Percentiles rank a stretch among this genome's conserved stretches.
phyloP scores from a whole-genome alignment of 768 basidiomycete species.

The Hericium coralloides region DNA sequence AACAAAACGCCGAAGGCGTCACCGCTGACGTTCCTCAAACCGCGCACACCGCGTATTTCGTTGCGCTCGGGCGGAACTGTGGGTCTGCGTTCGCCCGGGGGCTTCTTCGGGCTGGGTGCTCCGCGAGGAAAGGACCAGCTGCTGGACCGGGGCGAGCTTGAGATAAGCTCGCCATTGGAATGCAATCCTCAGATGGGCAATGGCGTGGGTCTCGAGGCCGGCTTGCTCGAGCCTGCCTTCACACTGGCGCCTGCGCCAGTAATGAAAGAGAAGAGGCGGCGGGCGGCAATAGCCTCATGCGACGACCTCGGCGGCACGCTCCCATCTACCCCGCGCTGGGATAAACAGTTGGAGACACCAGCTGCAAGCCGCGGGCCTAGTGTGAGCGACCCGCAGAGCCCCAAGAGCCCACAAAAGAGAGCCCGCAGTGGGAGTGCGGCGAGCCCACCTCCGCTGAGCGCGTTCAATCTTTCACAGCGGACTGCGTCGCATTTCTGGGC shows the following conservation, averaged over 20 bases:
- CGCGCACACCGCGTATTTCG: neutral
- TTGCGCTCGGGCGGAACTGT: neutral
- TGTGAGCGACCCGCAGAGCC: neutral
- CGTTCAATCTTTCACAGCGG: constrained; percentile 67
- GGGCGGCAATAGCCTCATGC: neutral
- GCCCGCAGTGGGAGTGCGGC: neutral
- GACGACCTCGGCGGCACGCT: neutral
- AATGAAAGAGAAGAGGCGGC: no score
- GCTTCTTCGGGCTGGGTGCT: neutral
- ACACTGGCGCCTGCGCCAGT: neutral
- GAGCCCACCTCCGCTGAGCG: constrained; percentile 36
- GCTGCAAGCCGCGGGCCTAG: neutral
- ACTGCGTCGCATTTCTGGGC: constrained; percentile 46
- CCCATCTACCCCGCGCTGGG: no score
- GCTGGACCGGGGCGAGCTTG: neutral
- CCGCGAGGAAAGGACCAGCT: neutral
- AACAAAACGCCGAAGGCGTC: neutral
- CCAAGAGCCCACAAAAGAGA: neutral
- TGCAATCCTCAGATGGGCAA: neutral
- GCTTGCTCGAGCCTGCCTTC: constrained; percentile 2
- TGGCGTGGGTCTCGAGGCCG: no score
- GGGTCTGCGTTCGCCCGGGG: neutral
- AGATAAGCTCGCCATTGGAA: neutral
- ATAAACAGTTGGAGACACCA: neutral
- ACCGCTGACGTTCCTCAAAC: neutral